Evolutionary conservation across 768 basidiomycete genomes (phyloP), one percentile per base, ranked within the genome.

Genomic region (Tylopilus rubrobrunneus): DNA sequence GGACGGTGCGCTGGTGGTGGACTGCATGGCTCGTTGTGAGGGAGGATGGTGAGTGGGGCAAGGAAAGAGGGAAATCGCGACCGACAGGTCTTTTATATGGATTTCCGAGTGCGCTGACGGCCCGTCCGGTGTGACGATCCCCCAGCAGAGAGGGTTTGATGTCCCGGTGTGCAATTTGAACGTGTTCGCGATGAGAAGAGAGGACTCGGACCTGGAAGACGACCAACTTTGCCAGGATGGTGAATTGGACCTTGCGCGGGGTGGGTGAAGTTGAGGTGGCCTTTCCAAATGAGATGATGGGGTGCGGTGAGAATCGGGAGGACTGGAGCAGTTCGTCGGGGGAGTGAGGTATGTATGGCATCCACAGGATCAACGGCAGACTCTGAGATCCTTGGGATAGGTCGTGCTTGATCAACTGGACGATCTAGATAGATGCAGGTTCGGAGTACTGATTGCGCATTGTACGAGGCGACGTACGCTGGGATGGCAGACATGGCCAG

Each of bases 151-250:
- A 55, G 45, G n/a, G n/a, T n/a, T n/a, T n/a, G n/a, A n/a, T n/a
- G n/a, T n/a, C n/a, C n/a, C n/a, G n/a, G n/a, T n/a, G n/a, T n/a
- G n/a, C n/a, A n/a, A n/a, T n/a, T n/a, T n/a, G n/a, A n/a, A n/a
- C n/a, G n/a, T n/a, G n/a, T n/a, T n/a, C n/a, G n/a, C n/a, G n/a
- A n/a, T n/a, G n/a, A n/a, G n/a, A n/a, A n/a, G n/a, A n/a, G n/a
- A n/a, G n/a, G n/a, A n/a, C n/a, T n/a, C n/a, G 67, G 29, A 85
- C 71, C 59, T 96, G 92, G 58, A 78, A 79, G 12, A 86, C 73
- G 56, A 95, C 69, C 3, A 87, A 84, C 58, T 81, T 80, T 0
- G 83, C 65, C 28, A 88, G 66, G 27, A 74, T 43, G 31, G 59
- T 59, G 66, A 92, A 90, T 1, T 67, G 62, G 4, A 54, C 39